Conservation (phyloP, 2,329 filamentous ascomycete genomes). For the Tolypocladium tundrense region DNA sequence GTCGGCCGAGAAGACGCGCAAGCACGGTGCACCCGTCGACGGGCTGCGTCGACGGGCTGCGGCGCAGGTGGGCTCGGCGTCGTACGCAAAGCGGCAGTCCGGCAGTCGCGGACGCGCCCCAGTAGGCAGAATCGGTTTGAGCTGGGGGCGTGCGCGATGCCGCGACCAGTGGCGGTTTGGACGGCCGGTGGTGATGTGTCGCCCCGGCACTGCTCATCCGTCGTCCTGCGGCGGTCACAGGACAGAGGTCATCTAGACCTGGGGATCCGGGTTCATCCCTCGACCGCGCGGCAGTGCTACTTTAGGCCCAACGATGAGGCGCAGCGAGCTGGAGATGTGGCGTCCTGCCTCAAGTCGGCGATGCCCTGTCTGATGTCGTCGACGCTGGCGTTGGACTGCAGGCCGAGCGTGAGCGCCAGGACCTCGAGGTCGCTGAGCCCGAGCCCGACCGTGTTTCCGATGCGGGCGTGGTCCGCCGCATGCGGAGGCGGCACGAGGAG, state of each 20-base stretch:
- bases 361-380: constrained; percentile 24
- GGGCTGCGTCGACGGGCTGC: not conserved
- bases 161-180: not conserved
- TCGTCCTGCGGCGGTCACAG: not conserved
- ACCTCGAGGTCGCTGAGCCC: constrained; percentile 22
- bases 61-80: not conserved
- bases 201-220: not conserved
- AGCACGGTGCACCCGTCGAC: not conserved
- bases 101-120: not conserved
- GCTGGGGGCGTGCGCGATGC: not conserved
- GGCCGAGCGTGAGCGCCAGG: constrained; percentile 21
- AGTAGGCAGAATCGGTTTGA: not conserved
- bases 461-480: not conserved
- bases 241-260: not conserved
- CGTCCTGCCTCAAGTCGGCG: constrained; percentile 15
- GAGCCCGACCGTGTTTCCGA: not conserved
- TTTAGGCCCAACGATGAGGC: not conserved
- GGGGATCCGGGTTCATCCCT: not conserved
- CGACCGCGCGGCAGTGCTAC: not conserved
- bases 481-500: constrained; percentile 8
- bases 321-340: not conserved
- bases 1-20: not conserved
- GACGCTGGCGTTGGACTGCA: constrained; percentile 22
- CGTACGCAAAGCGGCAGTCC: not conserved
- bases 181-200: not conserved